These are phyloP conservation scores for Coniferiporia weirii DNA, from an alignment of 1,284 basidiomycete genomes.

Conservation along the genomic window DNA sequence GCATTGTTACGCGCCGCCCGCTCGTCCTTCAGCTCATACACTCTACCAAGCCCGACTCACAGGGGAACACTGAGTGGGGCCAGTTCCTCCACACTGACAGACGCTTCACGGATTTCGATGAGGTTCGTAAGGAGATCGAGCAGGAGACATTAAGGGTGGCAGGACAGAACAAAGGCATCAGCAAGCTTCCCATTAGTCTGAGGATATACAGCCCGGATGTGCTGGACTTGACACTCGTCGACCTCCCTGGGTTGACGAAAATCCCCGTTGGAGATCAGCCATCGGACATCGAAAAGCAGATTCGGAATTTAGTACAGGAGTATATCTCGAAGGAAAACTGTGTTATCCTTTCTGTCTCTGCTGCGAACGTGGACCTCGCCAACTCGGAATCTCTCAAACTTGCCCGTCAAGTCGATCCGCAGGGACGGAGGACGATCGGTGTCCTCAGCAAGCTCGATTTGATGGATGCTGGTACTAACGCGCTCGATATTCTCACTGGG, in stretches of 20 bases:
- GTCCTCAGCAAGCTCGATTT: slow-evolving; percentile 96
- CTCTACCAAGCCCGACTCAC: slow-evolving; percentile 54
- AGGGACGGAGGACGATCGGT: slow-evolving; percentile 93
- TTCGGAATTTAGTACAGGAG: slow-evolving; percentile 88
- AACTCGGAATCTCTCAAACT: slow-evolving; percentile 98
- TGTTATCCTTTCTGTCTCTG: slow-evolving; percentile 94
- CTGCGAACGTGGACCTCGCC: slow-evolving; percentile 96
- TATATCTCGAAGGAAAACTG: slow-evolving; percentile 97
- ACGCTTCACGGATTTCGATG: slow-evolving; percentile 91
- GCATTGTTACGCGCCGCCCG: slow-evolving; percentile 94
- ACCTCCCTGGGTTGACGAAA: slow-evolving; percentile 94
- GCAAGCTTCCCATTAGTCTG: slow-evolving; percentile 90
- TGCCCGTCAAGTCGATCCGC: slow-evolving; percentile 91
- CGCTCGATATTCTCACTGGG: slow-evolving; percentile 92
- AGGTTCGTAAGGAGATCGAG: slow-evolving; percentile 95
- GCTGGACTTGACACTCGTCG: slow-evolving; percentile 91
- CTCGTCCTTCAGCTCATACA: slow-evolving; percentile 95
- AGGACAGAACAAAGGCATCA: slow-evolving; percentile 98
- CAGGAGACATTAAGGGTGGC: slow-evolving; percentile 97
- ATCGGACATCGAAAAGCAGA: slow-evolving; percentile 95
- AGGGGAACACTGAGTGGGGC: slow-evolving; percentile 76
- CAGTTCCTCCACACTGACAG: slow-evolving; percentile 98
- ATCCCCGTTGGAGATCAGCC: slow-evolving; percentile 58
- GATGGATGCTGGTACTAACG: slow-evolving; percentile 99
- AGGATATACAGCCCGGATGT: slow-evolving; percentile 96